A percentile compares a stretch with the other conserved stretches of the same genome.
phyloP scores from a whole-genome alignment of 148 eudicot species.

The Fallopia convolvulus region DNA sequence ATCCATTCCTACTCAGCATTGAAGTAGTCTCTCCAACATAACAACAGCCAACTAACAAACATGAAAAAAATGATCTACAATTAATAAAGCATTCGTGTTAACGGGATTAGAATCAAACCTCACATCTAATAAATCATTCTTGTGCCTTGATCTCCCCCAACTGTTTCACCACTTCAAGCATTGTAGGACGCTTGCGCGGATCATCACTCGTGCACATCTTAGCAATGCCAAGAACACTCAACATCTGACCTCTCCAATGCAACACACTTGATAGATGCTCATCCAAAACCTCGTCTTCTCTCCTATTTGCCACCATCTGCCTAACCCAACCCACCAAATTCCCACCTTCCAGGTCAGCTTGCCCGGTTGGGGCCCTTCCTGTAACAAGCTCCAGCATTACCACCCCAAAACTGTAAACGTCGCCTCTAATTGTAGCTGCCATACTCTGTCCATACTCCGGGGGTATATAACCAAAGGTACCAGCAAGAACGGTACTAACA shows the following conservation, averaged over 20 bases:
- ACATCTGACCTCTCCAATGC: conserved; percentile 52
- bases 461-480: conserved; percentile 89
- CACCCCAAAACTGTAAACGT: conserved; percentile 87
- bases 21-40: neutral
- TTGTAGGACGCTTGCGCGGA: conserved; percentile 68
- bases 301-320: conserved; percentile 46
- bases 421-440: conserved; percentile 80
- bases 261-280: conserved; percentile 28
- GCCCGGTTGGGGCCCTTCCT: conserved; percentile 76
- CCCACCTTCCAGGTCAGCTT: conserved; percentile 80
- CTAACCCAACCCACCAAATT: conserved; percentile 96
- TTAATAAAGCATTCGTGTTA: neutral
- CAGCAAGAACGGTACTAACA: conserved; percentile 77
- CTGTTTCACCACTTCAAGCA: conserved; percentile 71
- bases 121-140: neutral
- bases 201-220: conserved; percentile 63
- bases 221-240: conserved; percentile 59
- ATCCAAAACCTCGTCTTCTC: conserved; percentile 55
- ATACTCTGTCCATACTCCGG: conserved; percentile 88
- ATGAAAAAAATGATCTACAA: neutral
- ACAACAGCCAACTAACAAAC: neutral
- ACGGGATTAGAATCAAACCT: neutral
- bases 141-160: conserved; percentile 38
- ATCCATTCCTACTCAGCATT: neutral
- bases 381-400: conserved; percentile 91